phyloP scores from a whole-genome alignment of 75 land plant genomes.

The Pinus albicaulis region DNA sequence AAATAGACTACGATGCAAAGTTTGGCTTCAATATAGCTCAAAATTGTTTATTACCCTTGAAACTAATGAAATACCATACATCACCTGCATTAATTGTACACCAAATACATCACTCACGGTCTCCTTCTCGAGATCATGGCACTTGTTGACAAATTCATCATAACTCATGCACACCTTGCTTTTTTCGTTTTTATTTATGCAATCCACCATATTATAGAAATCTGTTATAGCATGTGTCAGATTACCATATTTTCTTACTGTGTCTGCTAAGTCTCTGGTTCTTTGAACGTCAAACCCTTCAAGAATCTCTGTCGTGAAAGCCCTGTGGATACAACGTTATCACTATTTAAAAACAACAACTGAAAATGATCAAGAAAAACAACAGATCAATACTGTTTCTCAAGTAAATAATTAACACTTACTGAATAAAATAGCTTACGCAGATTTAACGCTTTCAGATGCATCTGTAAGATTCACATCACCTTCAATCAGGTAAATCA shows the following conservation, averaged over 20 bases:
- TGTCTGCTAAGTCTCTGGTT: constrained; percentile 64
- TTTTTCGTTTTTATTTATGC: constrained; percentile 12
- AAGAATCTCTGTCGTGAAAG: constrained; percentile 84
- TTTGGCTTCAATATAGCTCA: too few relatives aligned
- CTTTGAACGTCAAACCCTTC: constrained; percentile 93
- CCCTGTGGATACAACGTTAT: constrained; percentile 33
- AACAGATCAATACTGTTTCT: not conserved
- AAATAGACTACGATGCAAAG: too few relatives aligned
- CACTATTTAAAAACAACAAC: not conserved
- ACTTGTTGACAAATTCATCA: constrained; percentile 62
- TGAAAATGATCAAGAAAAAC: not conserved
- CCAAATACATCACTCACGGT: constrained; percentile 84
- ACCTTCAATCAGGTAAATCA: constrained; percentile 88
- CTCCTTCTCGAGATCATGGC: constrained; percentile 72
- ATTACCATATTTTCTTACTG: constrained; percentile 65
- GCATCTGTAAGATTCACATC: constrained; percentile 77
- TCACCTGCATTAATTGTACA: constrained; percentile 94
- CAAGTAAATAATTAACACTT: not conserved
- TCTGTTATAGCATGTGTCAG: constrained; percentile 61
- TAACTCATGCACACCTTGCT: constrained; percentile 40
- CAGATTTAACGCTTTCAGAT: constrained; percentile 84
- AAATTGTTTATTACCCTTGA: too few relatives aligned
- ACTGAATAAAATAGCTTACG: constrained; percentile 45
- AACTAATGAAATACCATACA: too few relatives aligned
- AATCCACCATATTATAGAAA: constrained; percentile 33